Conservation (phyloP, 2,329 filamentous ascomycete genomes). For the Cadophora luteo-olivacea region DNA sequence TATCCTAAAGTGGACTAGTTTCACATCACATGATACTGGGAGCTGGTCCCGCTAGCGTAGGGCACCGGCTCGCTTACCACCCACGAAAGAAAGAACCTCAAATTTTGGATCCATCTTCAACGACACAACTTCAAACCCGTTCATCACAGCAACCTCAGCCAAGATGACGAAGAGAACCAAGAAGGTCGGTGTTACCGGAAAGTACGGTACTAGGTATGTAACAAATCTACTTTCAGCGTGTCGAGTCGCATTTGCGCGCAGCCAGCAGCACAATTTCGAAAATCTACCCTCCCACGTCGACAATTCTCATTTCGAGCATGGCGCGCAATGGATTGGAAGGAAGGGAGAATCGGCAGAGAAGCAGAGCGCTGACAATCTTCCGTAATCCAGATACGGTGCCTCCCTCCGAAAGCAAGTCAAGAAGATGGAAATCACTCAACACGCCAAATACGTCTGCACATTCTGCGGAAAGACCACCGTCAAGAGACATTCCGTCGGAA, state of each 20-base stretch:
- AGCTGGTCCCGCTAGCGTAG: neutral
- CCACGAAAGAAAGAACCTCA: conserved; percentile 22
- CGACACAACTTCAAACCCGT: conserved; percentile 34
- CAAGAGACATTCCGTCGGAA: conserved; percentile 88
- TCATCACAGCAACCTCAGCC: conserved; percentile 51
- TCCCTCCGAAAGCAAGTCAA: conserved; percentile 99
- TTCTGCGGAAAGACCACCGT: conserved; percentile 98
- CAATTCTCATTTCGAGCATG: neutral
- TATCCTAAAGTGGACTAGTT: neutral
- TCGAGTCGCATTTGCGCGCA: conserved; percentile 1
- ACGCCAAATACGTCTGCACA: conserved; percentile 96
- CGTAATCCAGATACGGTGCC: conserved; percentile 82
- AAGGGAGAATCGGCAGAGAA: neutral
- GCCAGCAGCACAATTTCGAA: conserved; percentile 12
- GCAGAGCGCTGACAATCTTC: conserved; percentile 33
- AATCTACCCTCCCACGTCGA: neutral
- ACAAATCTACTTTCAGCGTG: conserved; percentile 38
- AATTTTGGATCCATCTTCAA: conserved; percentile 31
- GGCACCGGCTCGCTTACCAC: conserved; percentile 23
- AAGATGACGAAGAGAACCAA: conserved; percentile 96
- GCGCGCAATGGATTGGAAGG: conserved; percentile 11
- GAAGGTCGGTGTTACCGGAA: conserved; percentile 99
- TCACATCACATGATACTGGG: neutral
- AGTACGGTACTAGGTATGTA: conserved; percentile 94
- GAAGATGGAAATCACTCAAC: conserved; percentile 99